Evolutionary conservation across 1,284 basidiomycete species (phyloP).

Genomic region (Coniferiporia weirii): DNA sequence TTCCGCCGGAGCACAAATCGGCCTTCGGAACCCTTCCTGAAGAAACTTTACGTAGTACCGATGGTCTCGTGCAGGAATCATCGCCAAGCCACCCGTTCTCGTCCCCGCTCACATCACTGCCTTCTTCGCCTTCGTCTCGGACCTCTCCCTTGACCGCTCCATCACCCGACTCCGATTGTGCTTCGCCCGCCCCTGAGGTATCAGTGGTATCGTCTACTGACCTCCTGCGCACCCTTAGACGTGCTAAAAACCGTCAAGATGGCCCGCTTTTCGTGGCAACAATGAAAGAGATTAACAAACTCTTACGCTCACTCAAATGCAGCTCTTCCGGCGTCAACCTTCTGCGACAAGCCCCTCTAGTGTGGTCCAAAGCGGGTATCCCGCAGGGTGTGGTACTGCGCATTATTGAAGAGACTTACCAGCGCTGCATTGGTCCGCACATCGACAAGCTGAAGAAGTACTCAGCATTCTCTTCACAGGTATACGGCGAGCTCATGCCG

Average conservation of each 20-base stretch:
- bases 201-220: conserved; percentile 27
- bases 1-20: conserved; percentile 56
- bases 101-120: conserved; percentile 15
- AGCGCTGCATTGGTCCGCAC: conserved; percentile 70
- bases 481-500: conserved; percentile 75
- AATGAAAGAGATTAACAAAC: conserved; percentile 51
- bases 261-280: conserved; percentile 65
- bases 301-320: conserved; percentile 59
- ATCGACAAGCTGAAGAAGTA: conserved; percentile 60
- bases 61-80: background rate
- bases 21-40: conserved; percentile 61
- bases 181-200: conserved; percentile 27
- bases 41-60: conserved; percentile 31
- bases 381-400: conserved; percentile 59
- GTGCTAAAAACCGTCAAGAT: conserved; percentile 56
- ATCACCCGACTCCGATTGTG: conserved; percentile 32
- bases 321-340: conserved; percentile 44
- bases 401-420: conserved; percentile 74
- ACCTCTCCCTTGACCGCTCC: conserved; percentile 6
- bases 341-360: conserved; percentile 40
- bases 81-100: conserved; percentile 9
- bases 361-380: conserved; percentile 46
- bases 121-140: conserved; percentile 19
- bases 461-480: conserved; percentile 67
- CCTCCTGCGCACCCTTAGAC: conserved; percentile 53